Base-by-base conservation (phyloP, 1,284 basidiomycete species). In the Entoloma clypeatum region DNA sequence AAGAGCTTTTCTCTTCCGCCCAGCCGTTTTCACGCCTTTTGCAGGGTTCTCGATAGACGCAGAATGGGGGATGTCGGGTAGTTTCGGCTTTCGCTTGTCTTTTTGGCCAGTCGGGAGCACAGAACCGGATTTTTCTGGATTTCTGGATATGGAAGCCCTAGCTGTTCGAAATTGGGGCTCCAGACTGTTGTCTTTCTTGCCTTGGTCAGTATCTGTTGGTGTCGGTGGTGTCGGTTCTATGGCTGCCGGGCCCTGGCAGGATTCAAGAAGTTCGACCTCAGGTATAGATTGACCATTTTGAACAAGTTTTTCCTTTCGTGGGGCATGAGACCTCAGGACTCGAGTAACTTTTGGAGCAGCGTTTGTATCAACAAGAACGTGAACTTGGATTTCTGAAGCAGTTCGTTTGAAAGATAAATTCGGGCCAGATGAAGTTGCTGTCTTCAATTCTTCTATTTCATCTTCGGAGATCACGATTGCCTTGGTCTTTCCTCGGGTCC, bases 401-500 rank as follows among this genome's bases (percentile, higher is more conserved):
- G n/a, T n/a, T n/a, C n/a, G n/a, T n/a, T n/a, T n/a, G n/a, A n/a
- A n/a, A n/a, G n/a, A n/a, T n/a, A n/a, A n/a, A n/a, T n/a, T n/a
- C n/a, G n/a, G n/a, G n/a, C n/a, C n/a, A n/a, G n/a, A n/a, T 14
- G 29, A 18, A 11, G 17, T 26, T 23, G 31, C 14, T 28, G 23
- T 13, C 26, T 37, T 14, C 33, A 36, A 25, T 33, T 43, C 6
- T 13, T 51, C 47, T 8, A 29, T 22, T 38, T 50, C 52, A 10
- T 49, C 41, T 14, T 52, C 50, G 19, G 52, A 53, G 36, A 49
- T 14, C n/a, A 53, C 34, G 6, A 50, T 36, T n/a, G 21, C 41
- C 11, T 44, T 49, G 32, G 21, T 36, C 31, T 14, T 46, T n/a
- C 27, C 26, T 27, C 35, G 44, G 11, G 26, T 24, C 22, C 31